These are phyloP conservation scores for Bjerkandera adusta DNA, from an alignment of 1,284 basidiomycete genomes.

Conservation along the genomic window DNA sequence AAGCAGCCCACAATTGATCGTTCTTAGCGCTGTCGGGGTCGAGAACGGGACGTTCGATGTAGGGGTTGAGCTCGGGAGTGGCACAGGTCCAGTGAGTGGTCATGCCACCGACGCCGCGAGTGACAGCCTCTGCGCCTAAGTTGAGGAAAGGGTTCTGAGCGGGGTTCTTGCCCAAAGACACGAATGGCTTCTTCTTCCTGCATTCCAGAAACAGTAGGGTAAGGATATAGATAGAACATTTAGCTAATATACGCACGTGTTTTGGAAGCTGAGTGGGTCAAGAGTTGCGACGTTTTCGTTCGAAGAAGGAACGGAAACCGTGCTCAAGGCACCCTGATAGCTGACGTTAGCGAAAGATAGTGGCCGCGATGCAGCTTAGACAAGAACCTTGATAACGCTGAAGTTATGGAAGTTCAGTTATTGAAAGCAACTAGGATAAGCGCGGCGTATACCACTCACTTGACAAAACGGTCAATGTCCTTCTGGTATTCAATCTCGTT, in stretches of 20 bases:
- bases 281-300: conserved; percentile 17
- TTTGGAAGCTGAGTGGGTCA: conserved; percentile 18
- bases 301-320: conserved; percentile 21
- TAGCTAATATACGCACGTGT: conserved; percentile 7
- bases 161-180: conserved; percentile 19
- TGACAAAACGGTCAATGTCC: conserved; percentile 31
- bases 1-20: conserved; percentile 18
- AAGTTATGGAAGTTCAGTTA: no score
- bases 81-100: conserved; percentile 31
- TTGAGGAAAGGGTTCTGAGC: conserved; percentile 22
- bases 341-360: no score
- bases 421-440: no score
- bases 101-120: conserved; percentile 34
- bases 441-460: conserved; percentile 16
- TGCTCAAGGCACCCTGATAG: conserved; percentile 21
- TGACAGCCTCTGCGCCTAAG: conserved; percentile 26
- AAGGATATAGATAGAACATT: background rate
- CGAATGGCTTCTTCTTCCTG: conserved; percentile 12
- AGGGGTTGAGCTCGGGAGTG: conserved; percentile 22
- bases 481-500: conserved; percentile 31
- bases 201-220: background rate
- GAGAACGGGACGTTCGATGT: conserved; percentile 22
- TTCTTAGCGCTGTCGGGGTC: conserved; percentile 14
- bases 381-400: no score
- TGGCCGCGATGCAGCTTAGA: no score